phyloP scores from a whole-genome alignment of 2,329 filamentous ascomycete genomes.

The Gaeumannomyces sp. region DNA sequence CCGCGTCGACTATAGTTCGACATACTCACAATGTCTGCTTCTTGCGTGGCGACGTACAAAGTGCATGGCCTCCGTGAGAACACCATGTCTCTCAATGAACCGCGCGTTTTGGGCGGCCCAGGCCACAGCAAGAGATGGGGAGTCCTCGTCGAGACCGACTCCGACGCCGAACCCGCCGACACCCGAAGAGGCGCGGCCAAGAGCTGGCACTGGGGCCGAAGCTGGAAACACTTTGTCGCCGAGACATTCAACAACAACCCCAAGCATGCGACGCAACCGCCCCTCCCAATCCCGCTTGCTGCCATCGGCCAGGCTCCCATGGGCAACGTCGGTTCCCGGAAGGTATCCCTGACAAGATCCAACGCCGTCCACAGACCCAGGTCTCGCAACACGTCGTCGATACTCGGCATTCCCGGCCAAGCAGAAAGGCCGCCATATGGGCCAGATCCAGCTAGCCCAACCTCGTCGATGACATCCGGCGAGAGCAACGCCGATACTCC shows the following conservation, averaged over 20 bases:
- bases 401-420: background rate
- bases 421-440: background rate
- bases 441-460: background rate
- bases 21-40: background rate
- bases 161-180: background rate
- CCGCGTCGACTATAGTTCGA: background rate
- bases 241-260: constrained; percentile 1
- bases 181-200: background rate
- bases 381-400: background rate
- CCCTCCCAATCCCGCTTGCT: background rate
- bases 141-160: background rate
- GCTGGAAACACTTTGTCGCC: background rate
- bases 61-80: background rate
- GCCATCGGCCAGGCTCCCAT: background rate
- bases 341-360: background rate
- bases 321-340: background rate
- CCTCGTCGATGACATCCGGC: background rate
- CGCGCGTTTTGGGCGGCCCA: background rate
- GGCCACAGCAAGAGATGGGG: background rate
- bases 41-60: too few species aligned
- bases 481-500: background rate
- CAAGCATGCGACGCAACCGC: background rate
- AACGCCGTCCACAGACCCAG: background rate
- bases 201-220: background rate
- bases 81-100: background rate